Percentiles rank a stretch among this genome's conserved stretches.
Evolutionary conservation across 441 rosid genomes (phyloP).

Genomic region (Oxalis stricta): DNA sequence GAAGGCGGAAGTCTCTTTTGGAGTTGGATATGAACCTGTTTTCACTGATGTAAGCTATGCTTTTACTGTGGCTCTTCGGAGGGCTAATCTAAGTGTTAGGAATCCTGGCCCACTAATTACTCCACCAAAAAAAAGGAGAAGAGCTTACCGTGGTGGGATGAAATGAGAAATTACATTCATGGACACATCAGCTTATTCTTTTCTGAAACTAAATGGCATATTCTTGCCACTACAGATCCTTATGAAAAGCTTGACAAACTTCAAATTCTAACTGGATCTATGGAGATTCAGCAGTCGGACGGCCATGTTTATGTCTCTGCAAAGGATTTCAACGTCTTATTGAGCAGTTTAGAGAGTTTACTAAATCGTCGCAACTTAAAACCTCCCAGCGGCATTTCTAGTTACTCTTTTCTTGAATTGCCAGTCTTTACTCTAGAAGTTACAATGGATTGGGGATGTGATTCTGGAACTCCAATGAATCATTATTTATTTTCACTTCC

Average conservation of each 20-base stretch:
- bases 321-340: slow-evolving; percentile 64
- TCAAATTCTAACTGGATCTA: slow-evolving; percentile 45
- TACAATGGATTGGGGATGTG: slow-evolving; percentile 90
- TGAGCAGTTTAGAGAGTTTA: slow-evolving; percentile 91
- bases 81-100: slow-evolving; percentile 83
- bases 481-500: slow-evolving; percentile 94
- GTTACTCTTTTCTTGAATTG: slow-evolving; percentile 63
- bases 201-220: slow-evolving; percentile 55
- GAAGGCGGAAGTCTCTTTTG: slow-evolving; percentile 71
- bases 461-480: slow-evolving; percentile 80
- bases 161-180: slow-evolving; percentile 87
- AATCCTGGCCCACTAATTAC: slow-evolving; percentile 40
- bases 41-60: slow-evolving; percentile 96
- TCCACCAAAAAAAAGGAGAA: slow-evolving; percentile 77
- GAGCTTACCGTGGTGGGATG: slow-evolving; percentile 99
- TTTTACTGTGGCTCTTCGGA: slow-evolving; percentile 95
- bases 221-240: slow-evolving; percentile 95
- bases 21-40: slow-evolving; percentile 95
- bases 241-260: slow-evolving; percentile 91
- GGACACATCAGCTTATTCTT: slow-evolving; percentile 60
- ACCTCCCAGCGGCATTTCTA: slow-evolving; percentile 37
- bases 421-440: slow-evolving; percentile 80
- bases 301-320: slow-evolving; percentile 64
- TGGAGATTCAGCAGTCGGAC: slow-evolving; percentile 94
- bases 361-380: slow-evolving; percentile 51